A percentile compares a stretch with the other conserved stretches of the same genome.
Evolutionary conservation across 345 rosid genomes (phyloP).

Genomic region (Lumnitzera racemosa): DNA sequence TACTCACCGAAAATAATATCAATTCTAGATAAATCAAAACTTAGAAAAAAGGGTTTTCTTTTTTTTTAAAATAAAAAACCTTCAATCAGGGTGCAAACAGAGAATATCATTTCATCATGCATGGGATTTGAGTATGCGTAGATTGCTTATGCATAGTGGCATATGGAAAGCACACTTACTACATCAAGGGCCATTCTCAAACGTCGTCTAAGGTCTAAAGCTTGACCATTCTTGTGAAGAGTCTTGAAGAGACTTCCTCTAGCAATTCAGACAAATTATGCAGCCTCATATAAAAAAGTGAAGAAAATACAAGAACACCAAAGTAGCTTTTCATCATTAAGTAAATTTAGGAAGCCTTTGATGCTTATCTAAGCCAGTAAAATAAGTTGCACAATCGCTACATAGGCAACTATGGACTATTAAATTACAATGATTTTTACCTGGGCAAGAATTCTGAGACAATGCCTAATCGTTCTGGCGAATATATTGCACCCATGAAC

Average conservation of each 20-base stretch:
- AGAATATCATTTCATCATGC: too few relatives aligned
- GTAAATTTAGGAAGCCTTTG: too few relatives aligned
- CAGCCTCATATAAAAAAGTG: neutral
- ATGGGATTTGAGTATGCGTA: neutral
- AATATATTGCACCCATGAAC: constrained; percentile 90
- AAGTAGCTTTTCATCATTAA: neutral
- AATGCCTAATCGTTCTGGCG: constrained; percentile 65
- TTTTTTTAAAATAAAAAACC: too few relatives aligned
- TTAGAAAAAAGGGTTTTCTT: too few relatives aligned
- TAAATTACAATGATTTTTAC: constrained; percentile 22
- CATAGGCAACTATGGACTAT: too few relatives aligned
- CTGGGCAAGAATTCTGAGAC: constrained; percentile 84
- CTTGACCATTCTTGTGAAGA: constrained; percentile 66
- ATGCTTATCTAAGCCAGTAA: neutral
- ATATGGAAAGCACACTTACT: constrained; percentile 34
- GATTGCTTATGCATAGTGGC: neutral
- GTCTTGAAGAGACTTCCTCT: constrained; percentile 95
- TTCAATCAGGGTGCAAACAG: too few relatives aligned
- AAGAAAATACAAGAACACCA: neutral
- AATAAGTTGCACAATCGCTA: neutral
- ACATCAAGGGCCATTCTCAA: constrained; percentile 84
- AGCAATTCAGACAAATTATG: neutral
- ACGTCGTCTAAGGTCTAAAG: constrained; percentile 64
- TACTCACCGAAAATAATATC: too few relatives aligned
- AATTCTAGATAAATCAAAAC: too few relatives aligned